A percentile compares a stretch with the other conserved stretches of the same genome.
Evolutionary conservation across 2,329 filamentous ascomycete species (phyloP).

Genomic region (Elsinoe australis): DNA sequence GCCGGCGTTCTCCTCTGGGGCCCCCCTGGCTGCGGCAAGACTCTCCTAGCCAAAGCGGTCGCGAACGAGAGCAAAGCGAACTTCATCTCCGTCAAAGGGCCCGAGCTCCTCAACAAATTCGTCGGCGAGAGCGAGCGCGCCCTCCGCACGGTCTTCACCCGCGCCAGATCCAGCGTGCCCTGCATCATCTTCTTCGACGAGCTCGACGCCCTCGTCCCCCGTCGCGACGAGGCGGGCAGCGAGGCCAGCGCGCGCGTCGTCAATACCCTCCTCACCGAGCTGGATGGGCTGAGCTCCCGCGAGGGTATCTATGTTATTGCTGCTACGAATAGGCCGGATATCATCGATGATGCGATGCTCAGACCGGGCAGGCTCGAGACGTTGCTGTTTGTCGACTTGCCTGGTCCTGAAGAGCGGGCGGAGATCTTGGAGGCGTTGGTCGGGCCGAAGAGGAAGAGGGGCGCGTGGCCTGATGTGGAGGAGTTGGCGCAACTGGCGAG

Average conservation of each 20-base stretch:
- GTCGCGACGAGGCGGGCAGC: constrained; percentile 65
- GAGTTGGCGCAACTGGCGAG: constrained; percentile 53
- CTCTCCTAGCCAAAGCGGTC: constrained; percentile 88
- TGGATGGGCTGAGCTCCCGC: constrained; percentile 75
- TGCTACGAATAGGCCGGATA: constrained; percentile 90
- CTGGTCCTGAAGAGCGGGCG: constrained; percentile 67
- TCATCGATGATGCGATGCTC: constrained; percentile 93
- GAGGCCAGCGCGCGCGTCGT: constrained; percentile 85
- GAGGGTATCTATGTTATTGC: constrained; percentile 89
- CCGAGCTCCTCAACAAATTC: constrained; percentile 94
- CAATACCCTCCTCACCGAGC: constrained; percentile 87
- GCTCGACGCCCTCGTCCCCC: constrained; percentile 83
- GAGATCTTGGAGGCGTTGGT: constrained; percentile 72
- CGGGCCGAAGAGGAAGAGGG: constrained; percentile 41
- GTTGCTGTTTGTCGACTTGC: constrained; percentile 81
- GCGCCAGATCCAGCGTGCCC: constrained; percentile 76
- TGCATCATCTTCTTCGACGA: constrained; percentile 99
- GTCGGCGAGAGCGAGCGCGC: constrained; percentile 93
- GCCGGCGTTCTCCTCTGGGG: constrained; percentile 93
- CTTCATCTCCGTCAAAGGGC: constrained; percentile 96
- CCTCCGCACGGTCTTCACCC: constrained; percentile 82
- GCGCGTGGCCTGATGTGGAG: constrained; percentile 17
- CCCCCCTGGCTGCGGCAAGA: constrained; percentile 94
- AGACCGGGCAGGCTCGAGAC: constrained; percentile 83
- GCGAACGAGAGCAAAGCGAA: constrained; percentile 93